Base-by-base conservation (phyloP, 2,329 filamentous ascomycete species). In the Fusarium hainanense region DNA sequence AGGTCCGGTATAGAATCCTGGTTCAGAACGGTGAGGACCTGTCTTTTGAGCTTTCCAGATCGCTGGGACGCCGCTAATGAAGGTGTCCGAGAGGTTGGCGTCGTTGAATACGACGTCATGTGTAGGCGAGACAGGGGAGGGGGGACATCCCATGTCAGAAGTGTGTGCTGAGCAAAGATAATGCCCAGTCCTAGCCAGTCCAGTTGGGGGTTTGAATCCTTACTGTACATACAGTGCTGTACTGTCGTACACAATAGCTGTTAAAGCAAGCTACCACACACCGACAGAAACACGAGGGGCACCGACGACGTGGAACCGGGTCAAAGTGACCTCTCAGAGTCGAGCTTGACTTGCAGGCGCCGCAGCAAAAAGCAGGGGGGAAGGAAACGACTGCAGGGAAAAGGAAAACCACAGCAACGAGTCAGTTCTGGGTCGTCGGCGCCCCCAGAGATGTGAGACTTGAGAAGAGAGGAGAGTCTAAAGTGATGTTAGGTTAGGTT, bases 241-340 rank as follows among this genome's bases (percentile, higher is more conserved):
- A 32, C 47, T 21, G n/a, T 20, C 21, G 28, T n/a, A 42, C 12
- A 32, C 13, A 34, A 34, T 55, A n/a, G 52, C 20, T 60, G 21
- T 43, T 32, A 62, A 44, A 56, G 48, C 49, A 57, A 74, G 60
- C 62, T 70, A 62, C 66, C 63, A 73, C 69, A 51, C 58, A 63
- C 61, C 50, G 61, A 63, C 61, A 63, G 32, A 58, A 58, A 57
- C 63, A 70, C 56, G 58, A 59, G 50, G 20, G 55, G 60, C 68
- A 73, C 77, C 76, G 73, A 75, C 61, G 73, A 78, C 76, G 72
- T 74, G 77, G 77, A 65, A 72, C 75, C 68, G 76, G 76, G 76
- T 70, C 73, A 54, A 58, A 59, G 49, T 66, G 69, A 56, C 68
- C 74, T 70, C 63, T 68, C 50, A 63, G 59, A 60, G 54, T 56